Conservation (phyloP, 2,329 filamentous ascomycete species). For the Fusarium gaditjirri region DNA sequence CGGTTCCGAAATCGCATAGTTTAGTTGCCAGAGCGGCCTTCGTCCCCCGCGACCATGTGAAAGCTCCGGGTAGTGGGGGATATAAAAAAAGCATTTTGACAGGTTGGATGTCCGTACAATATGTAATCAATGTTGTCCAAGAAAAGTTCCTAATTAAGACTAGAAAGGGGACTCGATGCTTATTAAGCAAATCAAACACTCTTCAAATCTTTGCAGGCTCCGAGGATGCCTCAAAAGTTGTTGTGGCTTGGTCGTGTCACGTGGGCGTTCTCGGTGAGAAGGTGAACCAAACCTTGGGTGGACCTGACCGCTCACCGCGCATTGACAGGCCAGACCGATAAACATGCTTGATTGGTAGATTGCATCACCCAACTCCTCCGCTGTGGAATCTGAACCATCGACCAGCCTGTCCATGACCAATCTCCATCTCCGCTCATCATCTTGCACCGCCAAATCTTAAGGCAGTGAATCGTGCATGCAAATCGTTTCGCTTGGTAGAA, state of each 20-base stretch:
- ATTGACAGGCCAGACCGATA: conserved; percentile 23
- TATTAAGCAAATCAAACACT: neutral
- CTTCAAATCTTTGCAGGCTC: neutral
- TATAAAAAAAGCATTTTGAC: neutral
- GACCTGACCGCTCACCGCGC: neutral
- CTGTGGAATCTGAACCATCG: conserved; percentile 25
- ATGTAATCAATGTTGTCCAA: neutral
- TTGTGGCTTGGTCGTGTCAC: neutral
- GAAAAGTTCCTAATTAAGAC: neutral
- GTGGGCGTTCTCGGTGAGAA: neutral
- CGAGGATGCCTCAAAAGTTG: neutral
- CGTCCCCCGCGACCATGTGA: conserved; percentile 33
- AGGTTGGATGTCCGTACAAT: neutral
- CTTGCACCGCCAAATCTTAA: conserved; percentile 22
- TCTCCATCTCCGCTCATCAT: conserved; percentile 38
- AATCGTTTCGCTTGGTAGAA: neutral
- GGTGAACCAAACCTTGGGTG: neutral
- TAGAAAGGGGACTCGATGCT: neutral
- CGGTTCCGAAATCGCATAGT: conserved; percentile 8
- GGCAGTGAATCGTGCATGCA: conserved; percentile 21
- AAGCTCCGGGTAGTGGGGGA: conserved; percentile 17
- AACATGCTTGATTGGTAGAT: conserved; percentile 39
- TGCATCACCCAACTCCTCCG: conserved; percentile 24
- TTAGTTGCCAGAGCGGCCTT: conserved; percentile 22
- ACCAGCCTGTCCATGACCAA: conserved; percentile 43